Conservation (phyloP, 2,329 filamentous ascomycete species). For the Colletotrichum sp. region DNA sequence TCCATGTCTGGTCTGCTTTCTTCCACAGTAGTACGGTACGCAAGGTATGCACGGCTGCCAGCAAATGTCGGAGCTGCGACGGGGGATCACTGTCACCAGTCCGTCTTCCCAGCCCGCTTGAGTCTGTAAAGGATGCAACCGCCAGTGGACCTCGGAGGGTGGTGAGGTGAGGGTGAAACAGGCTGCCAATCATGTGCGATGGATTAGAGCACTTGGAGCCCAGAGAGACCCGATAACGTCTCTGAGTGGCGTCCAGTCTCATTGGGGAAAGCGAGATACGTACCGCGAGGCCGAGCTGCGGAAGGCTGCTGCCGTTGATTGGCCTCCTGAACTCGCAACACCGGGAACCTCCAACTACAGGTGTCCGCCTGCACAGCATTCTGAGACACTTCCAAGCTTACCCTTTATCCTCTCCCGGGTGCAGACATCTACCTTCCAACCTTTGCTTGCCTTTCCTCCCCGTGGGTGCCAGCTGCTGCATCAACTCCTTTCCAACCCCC, state of each 20-base stretch:
- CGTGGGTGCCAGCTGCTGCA: slow-evolving; percentile 1
- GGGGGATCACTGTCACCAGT: not conserved
- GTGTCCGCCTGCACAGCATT: not conserved
- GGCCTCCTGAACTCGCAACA: not conserved
- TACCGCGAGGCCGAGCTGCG: not conserved
- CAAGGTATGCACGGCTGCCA: slow-evolving; percentile 11
- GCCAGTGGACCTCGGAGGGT: not conserved
- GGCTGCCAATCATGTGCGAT: slow-evolving; percentile 15
- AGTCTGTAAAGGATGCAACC: not conserved
- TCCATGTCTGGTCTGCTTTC: not conserved
- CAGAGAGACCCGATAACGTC: not conserved
- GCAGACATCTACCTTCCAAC: not conserved
- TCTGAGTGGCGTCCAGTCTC: not conserved
- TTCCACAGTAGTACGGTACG: not conserved
- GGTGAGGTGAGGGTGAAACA: not conserved
- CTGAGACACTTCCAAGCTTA: slow-evolving; percentile 15
- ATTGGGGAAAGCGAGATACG: not conserved
- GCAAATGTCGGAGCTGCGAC: slow-evolving; percentile 8
- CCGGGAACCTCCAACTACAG: not conserved
- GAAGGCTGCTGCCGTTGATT: not conserved
- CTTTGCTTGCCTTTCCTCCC: not conserved
- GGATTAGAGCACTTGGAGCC: not conserved
- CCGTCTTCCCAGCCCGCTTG: not conserved
- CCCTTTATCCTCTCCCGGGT: not conserved
- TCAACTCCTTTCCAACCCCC: not conserved